These are phyloP conservation scores for Dendrobium catenatum DNA, from an alignment of 106 monocot species.

Conservation along the genomic window DNA sequence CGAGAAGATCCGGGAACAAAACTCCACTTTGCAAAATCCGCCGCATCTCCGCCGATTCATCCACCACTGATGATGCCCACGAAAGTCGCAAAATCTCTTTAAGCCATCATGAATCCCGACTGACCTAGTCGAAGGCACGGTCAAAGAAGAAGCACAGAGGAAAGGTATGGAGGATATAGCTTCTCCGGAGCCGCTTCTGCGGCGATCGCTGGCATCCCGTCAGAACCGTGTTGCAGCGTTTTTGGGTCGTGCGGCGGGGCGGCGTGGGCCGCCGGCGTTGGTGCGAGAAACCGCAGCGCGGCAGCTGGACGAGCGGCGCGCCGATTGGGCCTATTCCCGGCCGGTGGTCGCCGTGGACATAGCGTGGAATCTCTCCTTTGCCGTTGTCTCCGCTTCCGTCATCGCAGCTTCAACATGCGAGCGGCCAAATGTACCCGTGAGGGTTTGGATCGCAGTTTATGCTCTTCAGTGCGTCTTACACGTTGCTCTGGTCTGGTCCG, in stretches of 20 bases:
- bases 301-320: conserved; percentile 75
- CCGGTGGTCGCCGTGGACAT: conserved; percentile 78
- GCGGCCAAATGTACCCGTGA: conserved; percentile 43
- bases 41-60: not conserved
- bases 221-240: conserved; percentile 33
- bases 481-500: conserved; percentile 63
- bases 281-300: conserved; percentile 74
- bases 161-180: conserved; percentile 6
- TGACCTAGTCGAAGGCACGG: not conserved
- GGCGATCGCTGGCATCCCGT: conserved; percentile 10
- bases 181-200: conserved; percentile 37
- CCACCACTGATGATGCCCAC: not conserved
- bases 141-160: not conserved
- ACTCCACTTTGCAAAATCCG: not conserved
- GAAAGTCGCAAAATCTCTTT: not conserved
- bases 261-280: conserved; percentile 41
- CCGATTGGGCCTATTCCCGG: conserved; percentile 73
- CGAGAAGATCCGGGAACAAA: not conserved
- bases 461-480: conserved; percentile 70
- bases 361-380: conserved; percentile 76
- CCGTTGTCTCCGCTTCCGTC: conserved; percentile 28
- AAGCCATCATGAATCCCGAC: not conserved
- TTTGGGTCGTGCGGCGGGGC: conserved; percentile 44
- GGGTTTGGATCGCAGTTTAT: conserved; percentile 69
- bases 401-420: conserved; percentile 37